Evolutionary conservation across 1,139 yeast genomes (phyloP).

Genomic region (Pichia sp.): DNA sequence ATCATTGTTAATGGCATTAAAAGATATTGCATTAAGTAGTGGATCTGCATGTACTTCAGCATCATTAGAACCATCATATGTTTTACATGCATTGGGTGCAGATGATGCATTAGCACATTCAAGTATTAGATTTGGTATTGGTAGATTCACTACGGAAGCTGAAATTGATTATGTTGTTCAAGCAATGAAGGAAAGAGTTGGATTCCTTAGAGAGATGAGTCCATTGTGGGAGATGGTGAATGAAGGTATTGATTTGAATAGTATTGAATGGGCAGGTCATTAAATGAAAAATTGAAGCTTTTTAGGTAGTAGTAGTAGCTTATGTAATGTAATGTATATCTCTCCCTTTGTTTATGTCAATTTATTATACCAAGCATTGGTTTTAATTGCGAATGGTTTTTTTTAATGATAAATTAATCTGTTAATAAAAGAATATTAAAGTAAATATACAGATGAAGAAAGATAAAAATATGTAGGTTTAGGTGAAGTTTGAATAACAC

Average conservation of each 20-base stretch:
- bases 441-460: too few relatives aligned
- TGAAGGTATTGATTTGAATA: conserved; percentile 89
- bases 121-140: conserved; percentile 92
- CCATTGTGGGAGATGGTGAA: conserved; percentile 99
- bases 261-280: conserved; percentile 98
- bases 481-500: too few relatives aligned
- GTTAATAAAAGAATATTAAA: too few relatives aligned
- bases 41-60: conserved; percentile 99
- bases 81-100: conserved; percentile 92
- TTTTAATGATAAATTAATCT: too few relatives aligned
- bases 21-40: conserved; percentile 91
- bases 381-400: too few relatives aligned
- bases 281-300: conserved; percentile 23
- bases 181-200: conserved; percentile 84
- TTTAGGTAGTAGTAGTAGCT: neutral
- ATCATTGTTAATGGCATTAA: conserved; percentile 92
- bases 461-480: too few relatives aligned
- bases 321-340: too few relatives aligned
- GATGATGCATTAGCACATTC: conserved; percentile 98
- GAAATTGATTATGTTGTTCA: conserved; percentile 89
- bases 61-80: conserved; percentile 94
- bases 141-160: conserved; percentile 93
- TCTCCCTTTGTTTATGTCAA: too few relatives aligned
- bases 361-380: too few relatives aligned
- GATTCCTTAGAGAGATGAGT: conserved; percentile 82